These are phyloP conservation scores for Hydnomerulius pinastri DNA, from an alignment of 768 basidiomycete species.

Conservation along the genomic window DNA sequence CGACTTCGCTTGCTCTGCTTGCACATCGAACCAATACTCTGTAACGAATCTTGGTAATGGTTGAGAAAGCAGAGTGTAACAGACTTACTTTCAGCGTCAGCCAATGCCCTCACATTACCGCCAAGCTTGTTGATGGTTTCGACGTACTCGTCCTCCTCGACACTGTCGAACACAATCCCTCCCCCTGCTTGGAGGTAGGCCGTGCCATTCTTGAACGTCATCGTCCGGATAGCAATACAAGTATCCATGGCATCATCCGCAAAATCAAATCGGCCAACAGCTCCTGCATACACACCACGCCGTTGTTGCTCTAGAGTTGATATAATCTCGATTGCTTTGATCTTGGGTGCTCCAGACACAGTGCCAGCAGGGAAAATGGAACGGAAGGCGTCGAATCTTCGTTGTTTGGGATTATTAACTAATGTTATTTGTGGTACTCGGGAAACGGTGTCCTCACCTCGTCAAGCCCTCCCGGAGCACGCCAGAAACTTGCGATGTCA, in stretches of 20 bases:
- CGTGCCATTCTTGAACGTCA: conserved; percentile 92
- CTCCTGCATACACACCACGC: conserved; percentile 94
- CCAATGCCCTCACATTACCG: conserved; percentile 83
- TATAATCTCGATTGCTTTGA: conserved; percentile 95
- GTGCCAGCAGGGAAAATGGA: conserved; percentile 99
- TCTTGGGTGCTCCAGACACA: conserved; percentile 98
- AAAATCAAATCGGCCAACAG: conserved; percentile 98
- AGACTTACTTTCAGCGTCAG: conserved; percentile 82
- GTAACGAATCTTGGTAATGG: conserved; percentile 24
- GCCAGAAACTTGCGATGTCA: conserved; percentile 95
- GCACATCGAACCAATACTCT: conserved; percentile 76
- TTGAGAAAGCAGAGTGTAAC: background rate
- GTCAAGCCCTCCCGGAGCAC: conserved; percentile 77
- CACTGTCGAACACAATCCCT: conserved; percentile 95
- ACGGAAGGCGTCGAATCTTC: conserved; percentile 95
- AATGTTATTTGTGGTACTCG: background rate
- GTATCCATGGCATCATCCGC: conserved; percentile 95
- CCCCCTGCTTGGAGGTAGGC: conserved; percentile 96
- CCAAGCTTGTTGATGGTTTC: conserved; percentile 96
- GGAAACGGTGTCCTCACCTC: conserved; percentile 49
- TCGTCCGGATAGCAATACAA: conserved; percentile 97
- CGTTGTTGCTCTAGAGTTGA: conserved; percentile 84
- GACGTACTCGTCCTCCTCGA: conserved; percentile 95
- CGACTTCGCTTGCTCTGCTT: conserved; percentile 42
- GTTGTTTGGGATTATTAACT: conserved; percentile 1